Conservation (phyloP, 306 rosid species). For the Coriaria nepalensis region DNA sequence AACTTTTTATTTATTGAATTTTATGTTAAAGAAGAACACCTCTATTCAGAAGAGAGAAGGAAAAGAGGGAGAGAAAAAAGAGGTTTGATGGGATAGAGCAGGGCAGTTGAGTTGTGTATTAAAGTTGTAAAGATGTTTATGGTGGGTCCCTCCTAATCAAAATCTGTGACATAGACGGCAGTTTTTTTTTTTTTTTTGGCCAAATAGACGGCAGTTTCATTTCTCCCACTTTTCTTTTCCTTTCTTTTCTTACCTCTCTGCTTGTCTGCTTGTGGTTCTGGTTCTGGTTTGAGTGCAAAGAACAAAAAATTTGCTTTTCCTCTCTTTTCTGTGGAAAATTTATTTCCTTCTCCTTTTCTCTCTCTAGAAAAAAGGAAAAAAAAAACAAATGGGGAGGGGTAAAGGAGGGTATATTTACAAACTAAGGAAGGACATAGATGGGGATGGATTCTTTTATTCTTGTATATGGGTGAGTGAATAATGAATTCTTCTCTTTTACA, state of each 20-base stretch:
- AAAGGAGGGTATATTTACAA: neutral
- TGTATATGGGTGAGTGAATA: conserved; percentile 7
- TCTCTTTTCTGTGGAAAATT: no score
- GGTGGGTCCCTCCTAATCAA: conserved; percentile 10
- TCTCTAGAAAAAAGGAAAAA: no score
- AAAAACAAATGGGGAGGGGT: no score
- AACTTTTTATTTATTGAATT: no score
- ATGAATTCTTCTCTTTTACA: conserved; percentile 53
- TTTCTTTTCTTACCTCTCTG: conserved; percentile 3
- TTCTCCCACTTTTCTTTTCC: conserved; percentile 5
- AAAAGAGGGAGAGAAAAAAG: neutral
- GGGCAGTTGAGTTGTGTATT: no score
- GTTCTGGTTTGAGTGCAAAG: neutral
- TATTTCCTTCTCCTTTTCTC: no score
- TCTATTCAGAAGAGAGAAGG: no score
- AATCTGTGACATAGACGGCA: conserved; percentile 18
- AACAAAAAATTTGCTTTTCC: neutral
- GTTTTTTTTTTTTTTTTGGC: no score
- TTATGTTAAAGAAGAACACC: no score
- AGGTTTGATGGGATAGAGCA: no score
- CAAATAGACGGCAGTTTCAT: conserved; percentile 20
- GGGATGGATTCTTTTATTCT: conserved; percentile 3
- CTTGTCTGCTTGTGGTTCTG: neutral
- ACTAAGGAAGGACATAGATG: neutral
- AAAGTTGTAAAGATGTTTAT: neutral